phyloP scores from a whole-genome alignment of 306 rosid species.

The Castanopsis chinensis region DNA sequence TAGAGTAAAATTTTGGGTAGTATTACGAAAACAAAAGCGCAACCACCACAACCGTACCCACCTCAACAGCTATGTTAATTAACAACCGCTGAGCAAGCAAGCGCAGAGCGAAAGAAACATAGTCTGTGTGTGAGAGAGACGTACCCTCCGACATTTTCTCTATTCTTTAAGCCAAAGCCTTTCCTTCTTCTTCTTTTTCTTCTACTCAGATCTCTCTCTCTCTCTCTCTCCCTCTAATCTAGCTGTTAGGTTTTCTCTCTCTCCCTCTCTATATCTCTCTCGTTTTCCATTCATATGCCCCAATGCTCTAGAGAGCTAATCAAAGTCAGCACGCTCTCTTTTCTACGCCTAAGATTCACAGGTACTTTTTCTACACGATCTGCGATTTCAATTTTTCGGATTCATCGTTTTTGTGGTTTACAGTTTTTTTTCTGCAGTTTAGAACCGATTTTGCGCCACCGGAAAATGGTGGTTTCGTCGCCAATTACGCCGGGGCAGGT shows the following conservation, averaged over 20 bases:
- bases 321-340: neutral
- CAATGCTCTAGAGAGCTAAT: conserved; percentile 17
- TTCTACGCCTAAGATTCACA: conserved; percentile 20
- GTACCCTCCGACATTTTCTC: conserved; percentile 75
- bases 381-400: conserved; percentile 25
- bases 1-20: no score
- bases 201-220: conserved; percentile 35
- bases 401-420: neutral
- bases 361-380: conserved; percentile 34
- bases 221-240: conserved; percentile 1
- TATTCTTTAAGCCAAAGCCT: conserved; percentile 67
- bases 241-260: neutral
- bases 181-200: conserved; percentile 24
- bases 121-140: conserved; percentile 41
- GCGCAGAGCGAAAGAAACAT: neutral
- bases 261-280: neutral
- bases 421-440: conserved; percentile 35
- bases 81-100: conserved; percentile 19
- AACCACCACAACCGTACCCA: conserved; percentile 1
- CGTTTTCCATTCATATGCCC: conserved; percentile 37
- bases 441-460: conserved; percentile 35
- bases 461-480: conserved; percentile 63
- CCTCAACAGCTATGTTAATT: conserved; percentile 5
- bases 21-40: conserved; percentile 18
- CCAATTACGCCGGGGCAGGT: conserved; percentile 88